Base-by-base conservation (phyloP, 306 rosid genomes). In the Benincasa hispida region DNA sequence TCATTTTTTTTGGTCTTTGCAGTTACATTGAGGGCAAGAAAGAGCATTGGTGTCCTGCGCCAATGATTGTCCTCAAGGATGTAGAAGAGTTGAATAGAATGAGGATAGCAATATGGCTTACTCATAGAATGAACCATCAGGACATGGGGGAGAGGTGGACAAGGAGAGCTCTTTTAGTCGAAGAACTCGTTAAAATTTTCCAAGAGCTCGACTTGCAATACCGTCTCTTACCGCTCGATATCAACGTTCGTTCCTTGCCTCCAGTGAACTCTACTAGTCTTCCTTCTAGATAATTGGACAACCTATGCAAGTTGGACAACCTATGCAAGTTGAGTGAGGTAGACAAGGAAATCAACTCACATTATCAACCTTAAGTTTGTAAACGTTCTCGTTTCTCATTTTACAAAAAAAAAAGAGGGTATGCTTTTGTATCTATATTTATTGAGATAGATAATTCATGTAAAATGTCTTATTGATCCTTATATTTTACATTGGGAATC, bases 61-160 rank as follows among this genome's bases (percentile, higher is more conserved):
- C 97, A 12, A 77, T 85, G 82, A 37, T 92, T 58, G 79, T 94
- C 72, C 58, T 86, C 57, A 92, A 82, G 86, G 96, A 94, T 3
- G 53, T 83, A 3, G 98, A 87, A 6, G 80, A 82, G 4, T 59
- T 92, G 45, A 84, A 87, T 76, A 88, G 83, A 87, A 57, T 94
- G 48, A 82, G 45, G 68, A 18, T 94, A 65, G 96, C 92, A 0
- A 25, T 94, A 4, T 92, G 97, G 97, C 86, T 85, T 39, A 83
- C 85, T 32, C 99, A 94, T 63, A 87, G 80, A 81, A 92, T 94
- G 89, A 94, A 88, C 85, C 87, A 85, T 85, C 98, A 94, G 77
- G 89, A 94, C 85, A 87, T 90, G 87, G 97, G 97, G 27, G 97
- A 92, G 78, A 92, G 90, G 83, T 87, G n/a, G 74, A 22, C 53